Percentiles rank a stretch among this genome's conserved stretches.
Evolutionary conservation across 2,329 filamentous ascomycete species (phyloP).

Genomic region (Epichloe gansuensis): DNA sequence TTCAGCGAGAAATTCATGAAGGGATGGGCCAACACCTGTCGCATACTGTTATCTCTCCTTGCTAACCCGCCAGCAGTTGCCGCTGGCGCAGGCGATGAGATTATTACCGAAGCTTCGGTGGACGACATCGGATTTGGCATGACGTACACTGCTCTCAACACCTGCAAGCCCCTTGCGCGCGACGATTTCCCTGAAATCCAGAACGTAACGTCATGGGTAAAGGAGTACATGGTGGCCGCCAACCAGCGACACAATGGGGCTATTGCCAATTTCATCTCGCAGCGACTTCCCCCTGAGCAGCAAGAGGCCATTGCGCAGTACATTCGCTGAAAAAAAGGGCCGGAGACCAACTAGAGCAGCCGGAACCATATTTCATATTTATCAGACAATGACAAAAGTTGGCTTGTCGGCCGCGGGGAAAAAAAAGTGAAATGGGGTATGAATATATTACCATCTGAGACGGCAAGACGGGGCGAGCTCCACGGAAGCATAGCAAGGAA

Average conservation of each 20-base stretch:
- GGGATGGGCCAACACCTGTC: slow-evolving; percentile 84
- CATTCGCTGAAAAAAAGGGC: slow-evolving; percentile 22
- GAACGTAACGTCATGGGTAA: slow-evolving; percentile 75
- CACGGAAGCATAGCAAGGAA: not conserved
- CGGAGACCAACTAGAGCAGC: not conserved
- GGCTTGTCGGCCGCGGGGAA: not conserved
- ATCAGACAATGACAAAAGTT: not conserved
- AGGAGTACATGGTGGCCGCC: slow-evolving; percentile 62
- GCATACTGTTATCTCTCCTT: slow-evolving; percentile 76
- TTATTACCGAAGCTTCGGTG: slow-evolving; percentile 77
- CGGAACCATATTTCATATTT: too few species aligned
- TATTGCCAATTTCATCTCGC: slow-evolving; percentile 56
- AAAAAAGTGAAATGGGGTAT: not conserved
- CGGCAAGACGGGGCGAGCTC: not conserved
- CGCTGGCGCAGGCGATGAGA: slow-evolving; percentile 54
- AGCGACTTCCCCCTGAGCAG: slow-evolving; percentile 54
- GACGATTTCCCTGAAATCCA: slow-evolving; percentile 82
- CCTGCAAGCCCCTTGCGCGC: slow-evolving; percentile 58
- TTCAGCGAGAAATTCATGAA: slow-evolving; percentile 75
- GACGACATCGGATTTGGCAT: slow-evolving; percentile 93
- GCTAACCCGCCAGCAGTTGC: slow-evolving; percentile 69
- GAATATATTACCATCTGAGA: not conserved
- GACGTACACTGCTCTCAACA: slow-evolving; percentile 87
- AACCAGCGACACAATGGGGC: slow-evolving; percentile 60
- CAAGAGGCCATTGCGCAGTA: slow-evolving; percentile 40